Conservation (phyloP, 1,139 yeast species). For the Wickerhamiella pararugosa region DNA sequence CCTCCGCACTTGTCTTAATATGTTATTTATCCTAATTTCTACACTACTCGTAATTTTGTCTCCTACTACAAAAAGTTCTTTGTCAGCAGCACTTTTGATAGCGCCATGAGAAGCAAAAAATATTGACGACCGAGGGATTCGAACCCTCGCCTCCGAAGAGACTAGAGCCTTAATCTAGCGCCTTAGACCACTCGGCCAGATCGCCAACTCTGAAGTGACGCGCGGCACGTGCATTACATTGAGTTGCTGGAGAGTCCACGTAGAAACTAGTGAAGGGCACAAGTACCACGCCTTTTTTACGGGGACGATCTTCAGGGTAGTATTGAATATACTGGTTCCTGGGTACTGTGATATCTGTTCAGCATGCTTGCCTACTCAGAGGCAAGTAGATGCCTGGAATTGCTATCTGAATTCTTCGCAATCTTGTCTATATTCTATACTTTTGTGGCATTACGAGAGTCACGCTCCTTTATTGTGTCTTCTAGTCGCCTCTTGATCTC, state of each 20-base stretch:
- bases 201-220: constrained; percentile 1
- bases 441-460: neutral
- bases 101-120: constrained; percentile 11
- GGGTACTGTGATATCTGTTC: too few relatives aligned
- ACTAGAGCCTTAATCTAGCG: constrained; percentile 24
- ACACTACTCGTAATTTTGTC: too few relatives aligned
- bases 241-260: too few relatives aligned
- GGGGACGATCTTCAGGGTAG: too few relatives aligned
- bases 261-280: too few relatives aligned
- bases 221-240: too few relatives aligned
- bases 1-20: constrained; percentile 74
- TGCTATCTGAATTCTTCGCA: too few relatives aligned
- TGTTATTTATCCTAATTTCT: neutral
- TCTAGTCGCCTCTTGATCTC: constrained; percentile 14
- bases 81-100: neutral
- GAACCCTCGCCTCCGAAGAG: constrained; percentile 26
- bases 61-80: neutral
- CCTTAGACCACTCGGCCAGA: constrained; percentile 26
- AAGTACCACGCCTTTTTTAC: too few relatives aligned
- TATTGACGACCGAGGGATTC: constrained; percentile 24
- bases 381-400: too few relatives aligned
- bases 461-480: constrained; percentile 4
- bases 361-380: too few relatives aligned
- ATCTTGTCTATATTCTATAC: too few relatives aligned
- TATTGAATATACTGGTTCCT: too few relatives aligned